Conservation (phyloP, 202 grass and related monocot species). For the Carex sylvatica region DNA sequence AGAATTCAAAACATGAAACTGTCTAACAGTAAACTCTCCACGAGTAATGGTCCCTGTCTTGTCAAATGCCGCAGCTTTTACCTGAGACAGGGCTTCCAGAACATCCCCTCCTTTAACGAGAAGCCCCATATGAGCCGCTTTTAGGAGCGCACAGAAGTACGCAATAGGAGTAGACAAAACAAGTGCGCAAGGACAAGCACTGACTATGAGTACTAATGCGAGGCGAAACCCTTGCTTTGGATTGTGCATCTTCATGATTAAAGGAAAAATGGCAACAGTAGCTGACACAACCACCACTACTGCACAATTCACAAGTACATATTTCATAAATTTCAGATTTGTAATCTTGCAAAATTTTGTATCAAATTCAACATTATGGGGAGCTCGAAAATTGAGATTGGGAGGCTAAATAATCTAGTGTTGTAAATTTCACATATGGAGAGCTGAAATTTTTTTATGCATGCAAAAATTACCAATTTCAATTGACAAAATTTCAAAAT, state of each 20-base stretch:
- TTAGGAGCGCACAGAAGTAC: constrained; percentile 65
- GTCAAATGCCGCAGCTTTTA: constrained; percentile 62
- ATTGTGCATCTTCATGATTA: constrained; percentile 25
- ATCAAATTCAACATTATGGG: not conserved
- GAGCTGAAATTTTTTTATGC: too few species aligned
- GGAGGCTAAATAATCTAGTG: too few species aligned
- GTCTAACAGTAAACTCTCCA: constrained; percentile 55
- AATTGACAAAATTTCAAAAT: too few species aligned
- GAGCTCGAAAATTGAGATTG: too few species aligned
- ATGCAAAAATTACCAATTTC: too few species aligned
- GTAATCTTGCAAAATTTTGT: not conserved
- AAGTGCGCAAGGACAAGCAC: constrained; percentile 78
- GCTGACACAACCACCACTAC: constrained; percentile 48
- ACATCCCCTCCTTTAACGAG: constrained; percentile 75
- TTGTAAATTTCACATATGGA: too few species aligned
- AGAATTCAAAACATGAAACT: constrained; percentile 35
- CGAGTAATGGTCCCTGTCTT: constrained; percentile 77
- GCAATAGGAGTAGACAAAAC: constrained; percentile 76
- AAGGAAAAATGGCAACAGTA: constrained; percentile 41
- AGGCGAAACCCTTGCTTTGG: constrained; percentile 36
- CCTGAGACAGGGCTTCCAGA: constrained; percentile 46
- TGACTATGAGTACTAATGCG: constrained; percentile 63
- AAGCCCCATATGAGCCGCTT: constrained; percentile 53
- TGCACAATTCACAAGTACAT: constrained; percentile 26
- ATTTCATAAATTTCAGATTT: not conserved